These are phyloP conservation scores for Exsudoporus frostii DNA, from an alignment of 768 basidiomycete genomes.

Conservation along the genomic window DNA sequence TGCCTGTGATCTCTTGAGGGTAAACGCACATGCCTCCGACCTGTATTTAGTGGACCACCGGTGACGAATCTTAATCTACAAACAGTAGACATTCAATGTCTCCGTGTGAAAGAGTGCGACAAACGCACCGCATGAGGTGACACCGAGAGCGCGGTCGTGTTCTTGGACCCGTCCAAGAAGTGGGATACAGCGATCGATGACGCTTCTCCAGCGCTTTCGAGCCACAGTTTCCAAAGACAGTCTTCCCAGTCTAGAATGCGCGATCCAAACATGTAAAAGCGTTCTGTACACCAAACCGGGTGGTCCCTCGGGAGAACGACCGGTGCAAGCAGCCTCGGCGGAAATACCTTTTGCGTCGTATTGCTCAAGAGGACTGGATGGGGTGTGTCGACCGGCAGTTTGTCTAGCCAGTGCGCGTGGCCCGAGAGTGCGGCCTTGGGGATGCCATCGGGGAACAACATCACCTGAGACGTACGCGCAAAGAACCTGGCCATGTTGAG, in stretches of 20 bases:
- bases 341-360: conserved; percentile 33
- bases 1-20: conserved; percentile 38
- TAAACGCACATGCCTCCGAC: conserved; percentile 51
- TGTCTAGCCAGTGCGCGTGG: conserved; percentile 19
- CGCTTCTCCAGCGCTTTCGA: conserved; percentile 48
- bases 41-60: conserved; percentile 48
- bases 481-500: conserved; percentile 65
- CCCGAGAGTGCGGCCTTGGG: conserved; percentile 16
- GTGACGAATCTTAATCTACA: conserved; percentile 40
- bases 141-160: conserved; percentile 9
- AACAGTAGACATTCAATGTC: neutral
- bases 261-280: conserved; percentile 43
- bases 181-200: conserved; percentile 15
- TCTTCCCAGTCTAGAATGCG: conserved; percentile 57
- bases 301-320: conserved; percentile 42
- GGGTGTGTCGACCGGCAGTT: conserved; percentile 6
- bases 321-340: conserved; percentile 44
- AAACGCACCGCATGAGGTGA: conserved; percentile 20
- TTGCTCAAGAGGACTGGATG: conserved; percentile 31
- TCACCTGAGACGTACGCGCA: conserved; percentile 43
- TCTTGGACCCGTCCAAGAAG: conserved; percentile 4
- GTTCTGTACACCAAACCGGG: conserved; percentile 60
- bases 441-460: conserved; percentile 52
- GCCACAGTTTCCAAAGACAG: conserved; percentile 64
- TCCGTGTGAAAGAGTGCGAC: neutral